Evolutionary conservation across 2,329 filamentous ascomycete species (phyloP).

Genomic region (Fusarium oxysporum): DNA sequence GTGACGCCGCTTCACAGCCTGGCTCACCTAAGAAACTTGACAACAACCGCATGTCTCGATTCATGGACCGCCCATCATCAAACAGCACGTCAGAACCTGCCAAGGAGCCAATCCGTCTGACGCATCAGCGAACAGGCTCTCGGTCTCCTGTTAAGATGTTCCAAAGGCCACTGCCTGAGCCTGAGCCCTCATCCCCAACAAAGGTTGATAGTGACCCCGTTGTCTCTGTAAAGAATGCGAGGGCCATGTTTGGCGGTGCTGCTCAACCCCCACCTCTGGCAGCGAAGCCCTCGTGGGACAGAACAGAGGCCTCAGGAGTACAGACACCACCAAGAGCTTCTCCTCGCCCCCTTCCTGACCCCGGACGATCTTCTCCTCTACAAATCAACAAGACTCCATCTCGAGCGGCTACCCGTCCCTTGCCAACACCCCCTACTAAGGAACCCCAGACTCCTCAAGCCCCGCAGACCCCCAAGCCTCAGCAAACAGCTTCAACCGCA

Average conservation of each 20-base stretch:
- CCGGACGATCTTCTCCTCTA: conserved; percentile 32
- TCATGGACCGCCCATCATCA: conserved; percentile 60
- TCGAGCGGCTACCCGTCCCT: conserved; percentile 29
- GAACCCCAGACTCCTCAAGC: conserved; percentile 38
- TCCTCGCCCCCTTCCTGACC: conserved; percentile 33
- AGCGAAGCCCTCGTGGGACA: conserved; percentile 41
- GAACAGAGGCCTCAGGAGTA: conserved; percentile 28
- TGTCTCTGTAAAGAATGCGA: conserved; percentile 52
- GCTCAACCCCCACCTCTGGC: conserved; percentile 36
- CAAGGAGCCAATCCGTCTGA: conserved; percentile 44
- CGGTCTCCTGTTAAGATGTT: conserved; percentile 53
- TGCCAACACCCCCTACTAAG: conserved; percentile 31
- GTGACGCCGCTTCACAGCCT: conserved; percentile 55
- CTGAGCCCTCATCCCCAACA: conserved; percentile 45
- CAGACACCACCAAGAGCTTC: conserved; percentile 37
- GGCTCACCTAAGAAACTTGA: conserved; percentile 69
- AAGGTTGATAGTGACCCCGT: conserved; percentile 52
- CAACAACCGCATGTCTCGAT: conserved; percentile 69
- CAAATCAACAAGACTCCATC: conserved; percentile 42
- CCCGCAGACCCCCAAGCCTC: conserved; percentile 32
- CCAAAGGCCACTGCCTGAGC: conserved; percentile 47
- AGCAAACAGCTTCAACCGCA: conserved; percentile 50
- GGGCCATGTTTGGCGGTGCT: conserved; percentile 50
- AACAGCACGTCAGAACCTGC: conserved; percentile 38
- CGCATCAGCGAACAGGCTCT: conserved; percentile 52